Evolutionary conservation across 176 grass and related monocot species (phyloP).

Genomic region (Ananas comosus): DNA sequence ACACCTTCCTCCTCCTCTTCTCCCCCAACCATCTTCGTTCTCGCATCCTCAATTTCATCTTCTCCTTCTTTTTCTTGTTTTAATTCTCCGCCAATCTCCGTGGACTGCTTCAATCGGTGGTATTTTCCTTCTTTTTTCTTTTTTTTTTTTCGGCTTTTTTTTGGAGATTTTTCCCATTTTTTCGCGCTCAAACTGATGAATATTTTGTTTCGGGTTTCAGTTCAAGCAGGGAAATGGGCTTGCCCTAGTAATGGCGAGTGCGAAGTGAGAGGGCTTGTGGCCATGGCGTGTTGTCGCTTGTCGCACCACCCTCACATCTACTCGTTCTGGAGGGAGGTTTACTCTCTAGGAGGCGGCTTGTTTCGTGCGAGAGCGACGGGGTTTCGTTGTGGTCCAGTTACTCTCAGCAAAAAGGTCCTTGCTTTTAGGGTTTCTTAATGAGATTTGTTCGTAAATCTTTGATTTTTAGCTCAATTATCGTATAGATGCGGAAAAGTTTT

Average conservation of each 20-base stretch:
- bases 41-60: not conserved
- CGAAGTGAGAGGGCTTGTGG: not conserved
- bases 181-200: too few species aligned
- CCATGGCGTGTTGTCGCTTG: not conserved
- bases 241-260: not conserved
- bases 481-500: not conserved
- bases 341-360: not conserved
- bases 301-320: not conserved
- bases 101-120: too few species aligned
- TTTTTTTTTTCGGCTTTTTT: too few species aligned
- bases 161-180: too few species aligned
- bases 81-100: not conserved
- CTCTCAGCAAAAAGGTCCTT: not conserved
- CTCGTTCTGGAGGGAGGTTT: conserved; percentile 2
- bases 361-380: not conserved
- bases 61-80: not conserved
- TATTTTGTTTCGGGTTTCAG: too few species aligned
- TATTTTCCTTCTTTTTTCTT: too few species aligned
- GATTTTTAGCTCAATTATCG: too few species aligned
- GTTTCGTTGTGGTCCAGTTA: not conserved
- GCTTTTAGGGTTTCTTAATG: not conserved
- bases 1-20: not conserved
- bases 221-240: not conserved
- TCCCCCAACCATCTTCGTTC: not conserved
- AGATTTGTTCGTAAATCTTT: too few species aligned